A percentile compares a stretch with the other conserved stretches of the same genome.
Evolutionary conservation across 768 basidiomycete genomes (phyloP).

Genomic region (Xerocomus brunneocitrinus): DNA sequence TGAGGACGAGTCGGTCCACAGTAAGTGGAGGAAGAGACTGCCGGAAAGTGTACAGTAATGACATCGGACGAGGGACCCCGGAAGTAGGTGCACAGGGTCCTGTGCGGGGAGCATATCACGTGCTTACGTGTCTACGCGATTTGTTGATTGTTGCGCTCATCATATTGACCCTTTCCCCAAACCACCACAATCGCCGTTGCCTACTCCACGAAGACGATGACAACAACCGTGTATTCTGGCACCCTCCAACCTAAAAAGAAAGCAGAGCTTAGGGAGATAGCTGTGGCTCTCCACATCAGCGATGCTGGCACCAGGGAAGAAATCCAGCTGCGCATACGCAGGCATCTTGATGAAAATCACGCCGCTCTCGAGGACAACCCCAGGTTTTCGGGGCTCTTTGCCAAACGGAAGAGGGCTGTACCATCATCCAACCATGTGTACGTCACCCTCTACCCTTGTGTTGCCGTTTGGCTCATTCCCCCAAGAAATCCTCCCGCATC

Average conservation of each 20-base stretch:
- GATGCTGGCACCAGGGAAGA: slow-evolving; percentile 62
- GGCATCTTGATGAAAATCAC: slow-evolving; percentile 55
- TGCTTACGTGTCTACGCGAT: slow-evolving; percentile 23
- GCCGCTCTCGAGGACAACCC: slow-evolving; percentile 52
- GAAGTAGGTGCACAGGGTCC: slow-evolving; percentile 5
- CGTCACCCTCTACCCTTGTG: slow-evolving; percentile 1
- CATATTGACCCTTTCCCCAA: slow-evolving; percentile 10
- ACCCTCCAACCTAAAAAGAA: slow-evolving; percentile 64
- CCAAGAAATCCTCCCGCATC: slow-evolving; percentile 16
- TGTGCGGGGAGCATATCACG: slow-evolving; percentile 14
- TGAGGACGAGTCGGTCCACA: no score
- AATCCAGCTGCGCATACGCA: slow-evolving; percentile 56
- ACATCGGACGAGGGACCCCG: background rate
- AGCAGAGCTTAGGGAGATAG: slow-evolving; percentile 59
- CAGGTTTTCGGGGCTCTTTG: slow-evolving; percentile 52
- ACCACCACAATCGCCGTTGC: slow-evolving; percentile 5
- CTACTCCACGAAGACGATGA: slow-evolving; percentile 31
- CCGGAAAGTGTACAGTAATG: no score
- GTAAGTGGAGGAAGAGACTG: no score
- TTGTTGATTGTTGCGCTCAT: slow-evolving; percentile 28
- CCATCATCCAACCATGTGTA: slow-evolving; percentile 13
- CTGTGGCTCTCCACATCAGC: slow-evolving; percentile 46
- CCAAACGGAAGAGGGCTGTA: slow-evolving; percentile 34
- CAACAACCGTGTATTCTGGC: slow-evolving; percentile 44
- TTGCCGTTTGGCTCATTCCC: background rate